phyloP scores from a whole-genome alignment of 1,284 basidiomycete genomes.

The Boletus albobrunnescens region DNA sequence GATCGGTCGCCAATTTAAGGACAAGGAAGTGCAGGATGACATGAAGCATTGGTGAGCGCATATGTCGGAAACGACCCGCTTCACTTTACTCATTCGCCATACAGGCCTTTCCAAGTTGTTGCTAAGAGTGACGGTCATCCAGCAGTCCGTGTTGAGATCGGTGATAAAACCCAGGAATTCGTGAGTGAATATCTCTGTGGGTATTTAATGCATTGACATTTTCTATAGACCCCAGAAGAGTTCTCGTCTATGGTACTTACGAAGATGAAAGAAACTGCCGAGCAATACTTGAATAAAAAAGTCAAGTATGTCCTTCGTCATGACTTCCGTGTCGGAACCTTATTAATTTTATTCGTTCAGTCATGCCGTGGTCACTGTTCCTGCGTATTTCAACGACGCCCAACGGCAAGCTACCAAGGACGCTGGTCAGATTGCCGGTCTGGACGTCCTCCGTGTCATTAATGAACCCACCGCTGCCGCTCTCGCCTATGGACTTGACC shows the following conservation, averaged over 20 bases:
- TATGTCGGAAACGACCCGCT: not conserved
- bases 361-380: constrained; percentile 88
- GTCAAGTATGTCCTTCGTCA: constrained; percentile 67
- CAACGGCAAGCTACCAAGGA: constrained; percentile 98
- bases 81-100: not conserved
- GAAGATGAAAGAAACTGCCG: constrained; percentile 96
- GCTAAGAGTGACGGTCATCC: constrained; percentile 67
- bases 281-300: constrained; percentile 88
- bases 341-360: constrained; percentile 35
- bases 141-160: constrained; percentile 77
- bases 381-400: constrained; percentile 99
- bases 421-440: constrained; percentile 93
- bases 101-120: constrained; percentile 81
- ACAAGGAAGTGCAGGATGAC: constrained; percentile 92
- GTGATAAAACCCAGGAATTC: constrained; percentile 61
- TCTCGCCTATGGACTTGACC: constrained; percentile 93
- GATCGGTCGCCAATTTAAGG: constrained; percentile 91
- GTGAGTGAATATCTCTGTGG: constrained; percentile 41
- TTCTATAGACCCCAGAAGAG: constrained; percentile 68
- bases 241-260: constrained; percentile 81
- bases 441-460: constrained; percentile 97
- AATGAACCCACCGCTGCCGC: constrained; percentile 99
- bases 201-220: constrained; percentile 2
- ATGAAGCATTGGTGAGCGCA: constrained; percentile 65
- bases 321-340: too few species aligned